Percentiles rank a stretch among this genome's conserved stretches.
Conservation (phyloP, 2,329 filamentous ascomycete genomes). For the Lachnellula subtilissima region DNA sequence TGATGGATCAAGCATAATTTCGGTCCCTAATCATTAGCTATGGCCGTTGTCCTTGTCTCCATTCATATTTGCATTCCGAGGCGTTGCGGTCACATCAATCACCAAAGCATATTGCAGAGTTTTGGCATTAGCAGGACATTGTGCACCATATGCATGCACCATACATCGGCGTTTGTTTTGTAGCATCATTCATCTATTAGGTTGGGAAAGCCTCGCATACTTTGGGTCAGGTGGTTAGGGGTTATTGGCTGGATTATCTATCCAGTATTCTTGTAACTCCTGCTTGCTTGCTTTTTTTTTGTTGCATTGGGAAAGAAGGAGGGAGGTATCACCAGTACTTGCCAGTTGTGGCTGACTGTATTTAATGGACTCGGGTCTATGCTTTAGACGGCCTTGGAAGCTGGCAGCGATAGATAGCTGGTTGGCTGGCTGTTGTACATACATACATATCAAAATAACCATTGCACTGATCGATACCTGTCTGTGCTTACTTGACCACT, state of each 20-base stretch:
- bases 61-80: neutral
- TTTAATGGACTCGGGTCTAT: no score
- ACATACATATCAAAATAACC: no score
- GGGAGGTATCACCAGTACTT: neutral
- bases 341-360: no score
- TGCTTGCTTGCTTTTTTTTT: neutral
- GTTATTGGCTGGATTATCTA: no score
- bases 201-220: neutral
- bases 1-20: neutral
- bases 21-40: no score
- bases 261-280: neutral
- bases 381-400: no score
- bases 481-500: no score
- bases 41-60: no score
- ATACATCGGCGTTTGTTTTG: slow-evolving; percentile 3
- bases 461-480: no score
- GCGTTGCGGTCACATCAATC: slow-evolving; percentile 2
- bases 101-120: neutral
- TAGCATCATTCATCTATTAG: neutral
- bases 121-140: neutral
- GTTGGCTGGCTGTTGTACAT: no score
- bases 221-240: neutral
- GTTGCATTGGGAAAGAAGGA: neutral
- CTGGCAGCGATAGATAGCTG: no score
- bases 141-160: neutral